These are phyloP conservation scores for Trametes cinnabarina DNA, from an alignment of 768 basidiomycete genomes.

Conservation along the genomic window DNA sequence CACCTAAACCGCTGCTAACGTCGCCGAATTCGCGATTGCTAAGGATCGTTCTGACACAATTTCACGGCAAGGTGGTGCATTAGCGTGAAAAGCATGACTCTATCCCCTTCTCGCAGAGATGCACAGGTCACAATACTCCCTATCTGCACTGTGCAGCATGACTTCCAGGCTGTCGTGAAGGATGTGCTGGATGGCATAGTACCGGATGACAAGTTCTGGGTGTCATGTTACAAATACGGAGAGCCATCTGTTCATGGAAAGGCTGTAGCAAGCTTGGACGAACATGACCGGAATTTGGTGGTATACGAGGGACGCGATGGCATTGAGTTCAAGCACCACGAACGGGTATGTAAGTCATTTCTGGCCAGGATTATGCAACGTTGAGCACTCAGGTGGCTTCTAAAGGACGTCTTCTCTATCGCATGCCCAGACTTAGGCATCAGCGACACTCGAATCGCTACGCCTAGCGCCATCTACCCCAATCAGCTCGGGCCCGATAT, in stretches of 20 bases:
- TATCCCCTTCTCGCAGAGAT: no score
- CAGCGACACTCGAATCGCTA: slow-evolving; percentile 43
- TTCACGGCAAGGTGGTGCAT: no score
- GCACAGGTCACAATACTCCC: slow-evolving; percentile 37
- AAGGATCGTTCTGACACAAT: no score
- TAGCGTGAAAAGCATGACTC: no score
- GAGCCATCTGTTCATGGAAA: slow-evolving; percentile 64
- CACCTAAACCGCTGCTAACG: no score
- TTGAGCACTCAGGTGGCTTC: slow-evolving; percentile 1
- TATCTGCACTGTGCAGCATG: slow-evolving; percentile 57
- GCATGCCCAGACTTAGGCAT: slow-evolving; percentile 50
- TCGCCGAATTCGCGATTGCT: no score
- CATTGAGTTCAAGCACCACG: slow-evolving; percentile 40
- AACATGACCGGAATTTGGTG: slow-evolving; percentile 50
- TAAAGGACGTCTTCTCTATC: slow-evolving; percentile 39
- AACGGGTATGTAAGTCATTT: slow-evolving; percentile 36
- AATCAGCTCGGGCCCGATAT: slow-evolving; percentile 40
- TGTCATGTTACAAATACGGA: slow-evolving; percentile 64
- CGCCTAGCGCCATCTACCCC: slow-evolving; percentile 51
- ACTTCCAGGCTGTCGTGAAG: slow-evolving; percentile 55
- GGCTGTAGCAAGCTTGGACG: slow-evolving; percentile 51
- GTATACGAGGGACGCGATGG: slow-evolving; percentile 47
- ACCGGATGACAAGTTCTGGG: slow-evolving; percentile 64
- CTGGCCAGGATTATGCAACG: background rate
- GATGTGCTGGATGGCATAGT: slow-evolving; percentile 62